Conservation (phyloP, 2,329 filamentous ascomycete species). For the Xylariaceae sp. region DNA sequence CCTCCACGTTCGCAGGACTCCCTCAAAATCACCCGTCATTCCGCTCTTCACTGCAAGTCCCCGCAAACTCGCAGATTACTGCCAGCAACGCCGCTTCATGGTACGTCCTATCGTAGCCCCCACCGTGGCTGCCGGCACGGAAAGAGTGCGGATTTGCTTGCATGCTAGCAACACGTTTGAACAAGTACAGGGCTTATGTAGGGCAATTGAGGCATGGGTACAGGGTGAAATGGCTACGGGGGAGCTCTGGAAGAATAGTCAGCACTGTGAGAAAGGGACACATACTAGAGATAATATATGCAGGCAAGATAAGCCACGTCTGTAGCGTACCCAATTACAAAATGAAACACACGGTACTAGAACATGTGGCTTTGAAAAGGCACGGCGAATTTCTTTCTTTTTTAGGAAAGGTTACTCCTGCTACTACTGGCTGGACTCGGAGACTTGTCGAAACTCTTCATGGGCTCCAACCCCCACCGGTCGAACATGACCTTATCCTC, state of each 20-base stretch:
- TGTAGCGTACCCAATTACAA: slow-evolving; percentile 3
- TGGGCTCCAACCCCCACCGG: slow-evolving; percentile 78
- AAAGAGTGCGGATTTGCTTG: slow-evolving; percentile 61
- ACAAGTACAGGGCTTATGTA: slow-evolving; percentile 55
- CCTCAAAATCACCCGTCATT: slow-evolving; percentile 58
- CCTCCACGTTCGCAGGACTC: slow-evolving; percentile 33
- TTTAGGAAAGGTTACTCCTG: slow-evolving; percentile 1
- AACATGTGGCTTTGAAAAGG: not conserved
- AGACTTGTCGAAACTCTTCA: slow-evolving; percentile 52
- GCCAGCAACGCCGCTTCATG: slow-evolving; percentile 55
- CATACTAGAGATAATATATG: not conserved
- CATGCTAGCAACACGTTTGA: slow-evolving; percentile 59
- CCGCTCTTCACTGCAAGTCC: slow-evolving; percentile 56
- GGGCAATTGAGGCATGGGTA: slow-evolving; percentile 29
- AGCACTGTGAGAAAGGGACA: not conserved
- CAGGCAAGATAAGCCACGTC: slow-evolving; percentile 13
- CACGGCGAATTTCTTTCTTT: not conserved
- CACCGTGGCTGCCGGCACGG: slow-evolving; percentile 58
- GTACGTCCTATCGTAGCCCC: slow-evolving; percentile 63
- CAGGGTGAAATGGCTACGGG: not conserved
- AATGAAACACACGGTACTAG: not conserved
- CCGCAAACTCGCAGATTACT: slow-evolving; percentile 54
- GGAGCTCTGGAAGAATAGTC: not conserved
- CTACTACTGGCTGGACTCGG: slow-evolving; percentile 1
- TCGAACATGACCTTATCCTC: slow-evolving; percentile 85